Evolutionary conservation across 495 filamentous ascomycete genomes (phyloP).

Genomic region (Cairneyella variabilis): DNA sequence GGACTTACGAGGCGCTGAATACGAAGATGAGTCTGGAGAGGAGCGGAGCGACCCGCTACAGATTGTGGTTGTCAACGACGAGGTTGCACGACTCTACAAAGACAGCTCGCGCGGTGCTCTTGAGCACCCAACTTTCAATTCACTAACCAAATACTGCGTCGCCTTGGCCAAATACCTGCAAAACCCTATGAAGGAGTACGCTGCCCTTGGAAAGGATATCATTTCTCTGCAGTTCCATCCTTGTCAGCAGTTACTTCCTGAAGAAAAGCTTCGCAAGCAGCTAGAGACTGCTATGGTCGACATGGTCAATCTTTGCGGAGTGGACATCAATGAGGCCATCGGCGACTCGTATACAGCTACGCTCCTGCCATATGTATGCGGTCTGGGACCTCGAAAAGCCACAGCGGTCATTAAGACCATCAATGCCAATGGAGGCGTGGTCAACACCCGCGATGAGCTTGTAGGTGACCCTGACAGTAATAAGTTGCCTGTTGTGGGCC

Average conservation of each 20-base stretch:
- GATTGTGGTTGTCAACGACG: constrained; percentile 89
- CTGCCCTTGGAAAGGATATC: constrained; percentile 82
- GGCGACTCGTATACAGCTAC: constrained; percentile 74
- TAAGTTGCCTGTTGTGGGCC: constrained; percentile 73
- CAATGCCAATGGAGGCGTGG: constrained; percentile 79
- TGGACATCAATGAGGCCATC: constrained; percentile 90
- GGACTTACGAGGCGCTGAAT: constrained; percentile 68
- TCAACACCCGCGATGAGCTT: constrained; percentile 78
- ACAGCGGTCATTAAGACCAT: constrained; percentile 84
- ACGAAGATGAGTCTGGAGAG: constrained; percentile 59
- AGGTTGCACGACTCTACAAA: constrained; percentile 91
- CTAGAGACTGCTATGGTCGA: constrained; percentile 95
- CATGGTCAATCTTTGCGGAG: constrained; percentile 94
- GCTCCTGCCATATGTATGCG: constrained; percentile 86
- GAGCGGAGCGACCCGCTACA: constrained; percentile 74
- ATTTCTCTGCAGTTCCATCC: constrained; percentile 82
- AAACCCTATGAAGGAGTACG: constrained; percentile 93
- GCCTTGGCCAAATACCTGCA: constrained; percentile 87
- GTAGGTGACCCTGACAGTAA: constrained; percentile 79
- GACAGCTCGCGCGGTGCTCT: constrained; percentile 75
- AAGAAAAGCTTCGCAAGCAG: constrained; percentile 78
- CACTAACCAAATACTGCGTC: constrained; percentile 82
- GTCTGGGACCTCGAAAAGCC: constrained; percentile 90
- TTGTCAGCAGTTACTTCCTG: constrained; percentile 80
- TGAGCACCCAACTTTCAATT: constrained; percentile 74